Conservation (phyloP, 1,139 yeast species). For the Citeromyces hawaiiensis region DNA sequence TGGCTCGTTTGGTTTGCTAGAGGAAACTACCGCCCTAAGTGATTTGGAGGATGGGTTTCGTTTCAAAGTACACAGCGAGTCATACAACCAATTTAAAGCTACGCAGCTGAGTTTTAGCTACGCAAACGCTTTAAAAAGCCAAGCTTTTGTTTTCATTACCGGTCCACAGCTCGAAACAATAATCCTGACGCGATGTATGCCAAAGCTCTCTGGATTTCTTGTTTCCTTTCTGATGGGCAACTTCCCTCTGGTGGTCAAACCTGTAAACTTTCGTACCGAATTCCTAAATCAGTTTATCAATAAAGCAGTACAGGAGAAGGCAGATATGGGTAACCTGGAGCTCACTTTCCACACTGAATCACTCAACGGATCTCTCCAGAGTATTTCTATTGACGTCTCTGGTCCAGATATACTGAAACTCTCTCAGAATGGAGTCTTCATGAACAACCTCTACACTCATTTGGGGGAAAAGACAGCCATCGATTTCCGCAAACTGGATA, state of each 20-base stretch:
- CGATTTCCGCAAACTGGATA: constrained; percentile 10
- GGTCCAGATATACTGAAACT: constrained; percentile 10
- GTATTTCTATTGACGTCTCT: constrained; percentile 11
- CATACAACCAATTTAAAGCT: constrained; percentile 3
- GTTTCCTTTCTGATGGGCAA: constrained; percentile 11
- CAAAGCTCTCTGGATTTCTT: constrained; percentile 10
- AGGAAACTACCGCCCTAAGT: not conserved
- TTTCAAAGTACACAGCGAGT: not conserved
- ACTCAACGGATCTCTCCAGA: constrained; percentile 8
- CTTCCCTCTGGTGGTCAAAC: constrained; percentile 11
- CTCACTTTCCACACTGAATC: constrained; percentile 8
- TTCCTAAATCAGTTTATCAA: constrained; percentile 8
- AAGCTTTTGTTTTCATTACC: constrained; percentile 10
- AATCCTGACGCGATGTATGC: constrained; percentile 11
- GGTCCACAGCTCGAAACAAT: constrained; percentile 4
- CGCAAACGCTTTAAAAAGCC: constrained; percentile 12
- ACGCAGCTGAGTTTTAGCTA: constrained; percentile 16
- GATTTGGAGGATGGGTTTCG: not conserved
- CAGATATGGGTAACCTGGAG: constrained; percentile 9
- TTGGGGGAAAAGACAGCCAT: constrained; percentile 12
- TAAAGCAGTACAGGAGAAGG: constrained; percentile 5
- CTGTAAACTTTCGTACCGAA: constrained; percentile 8
- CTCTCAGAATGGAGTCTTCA: constrained; percentile 4
- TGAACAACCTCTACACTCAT: constrained; percentile 9
- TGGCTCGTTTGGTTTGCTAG: not conserved